Evolutionary conservation across 2,329 filamentous ascomycete genomes (phyloP).

Genomic region (Nannizziopsis barbatae): DNA sequence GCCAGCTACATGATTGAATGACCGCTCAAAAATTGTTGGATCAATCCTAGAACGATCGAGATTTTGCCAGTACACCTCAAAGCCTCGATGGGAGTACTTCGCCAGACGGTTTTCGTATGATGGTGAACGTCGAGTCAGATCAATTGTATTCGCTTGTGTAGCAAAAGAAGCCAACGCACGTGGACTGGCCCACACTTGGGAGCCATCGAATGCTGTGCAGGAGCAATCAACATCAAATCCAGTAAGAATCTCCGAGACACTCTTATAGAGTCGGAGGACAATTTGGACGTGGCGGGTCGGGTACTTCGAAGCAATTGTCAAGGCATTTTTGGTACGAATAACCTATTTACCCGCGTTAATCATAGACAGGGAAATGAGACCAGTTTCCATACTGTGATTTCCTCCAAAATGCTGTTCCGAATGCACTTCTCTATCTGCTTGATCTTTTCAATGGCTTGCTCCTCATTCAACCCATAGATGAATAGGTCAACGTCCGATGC

Average conservation of each 20-base stretch:
- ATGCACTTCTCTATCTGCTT: constrained; percentile 66
- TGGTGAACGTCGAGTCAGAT: constrained; percentile 66
- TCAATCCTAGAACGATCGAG: constrained; percentile 66
- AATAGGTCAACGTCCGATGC: constrained; percentile 83
- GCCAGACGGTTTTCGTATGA: constrained; percentile 80
- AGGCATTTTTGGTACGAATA: constrained; percentile 73
- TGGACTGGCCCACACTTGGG: constrained; percentile 67
- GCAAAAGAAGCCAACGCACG: constrained; percentile 67
- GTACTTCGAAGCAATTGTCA: constrained; percentile 76
- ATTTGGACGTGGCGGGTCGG: constrained; percentile 77
- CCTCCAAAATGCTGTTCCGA: constrained; percentile 65
- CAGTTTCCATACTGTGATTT: constrained; percentile 49
- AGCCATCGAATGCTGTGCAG: constrained; percentile 68
- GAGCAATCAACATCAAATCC: constrained; percentile 84
- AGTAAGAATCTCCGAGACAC: constrained; percentile 69
- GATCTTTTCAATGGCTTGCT: constrained; percentile 72
- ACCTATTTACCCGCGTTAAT: constrained; percentile 33
- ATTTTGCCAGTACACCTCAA: constrained; percentile 69
- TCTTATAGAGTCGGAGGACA: constrained; percentile 75
- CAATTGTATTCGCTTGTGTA: constrained; percentile 70
- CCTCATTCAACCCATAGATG: constrained; percentile 65
- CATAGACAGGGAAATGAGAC: background rate
- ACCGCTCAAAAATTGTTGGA: constrained; percentile 76
- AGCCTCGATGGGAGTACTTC: constrained; percentile 74
- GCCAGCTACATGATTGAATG: constrained; percentile 62